These are phyloP conservation scores for Alternaria ethzedia DNA, from an alignment of 2,329 filamentous ascomycete genomes.

Conservation along the genomic window DNA sequence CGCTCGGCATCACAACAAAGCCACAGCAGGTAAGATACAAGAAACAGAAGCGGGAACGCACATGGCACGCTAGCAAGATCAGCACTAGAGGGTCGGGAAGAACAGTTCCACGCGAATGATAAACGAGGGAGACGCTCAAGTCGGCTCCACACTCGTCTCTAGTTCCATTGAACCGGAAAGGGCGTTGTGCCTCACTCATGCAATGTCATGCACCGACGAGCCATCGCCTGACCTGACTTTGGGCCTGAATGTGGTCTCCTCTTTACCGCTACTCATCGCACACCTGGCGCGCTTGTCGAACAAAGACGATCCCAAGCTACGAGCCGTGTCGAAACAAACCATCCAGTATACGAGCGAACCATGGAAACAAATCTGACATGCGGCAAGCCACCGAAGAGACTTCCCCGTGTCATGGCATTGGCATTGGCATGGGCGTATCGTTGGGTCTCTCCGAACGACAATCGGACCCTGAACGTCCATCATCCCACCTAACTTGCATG, in stretches of 20 bases:
- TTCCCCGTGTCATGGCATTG: not conserved
- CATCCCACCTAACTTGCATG: not conserved
- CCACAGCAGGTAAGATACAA: not conserved
- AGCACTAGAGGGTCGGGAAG: slow-evolving; percentile 4
- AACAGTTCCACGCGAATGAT: slow-evolving; percentile 12
- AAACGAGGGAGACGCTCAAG: not conserved
- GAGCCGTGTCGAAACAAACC: not conserved
- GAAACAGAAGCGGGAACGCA: slow-evolving; percentile 10
- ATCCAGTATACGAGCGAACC: not conserved
- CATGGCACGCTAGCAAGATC: slow-evolving; percentile 14
- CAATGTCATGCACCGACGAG: not conserved
- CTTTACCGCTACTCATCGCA: not conserved
- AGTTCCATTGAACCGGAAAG: not conserved
- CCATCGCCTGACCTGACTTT: slow-evolving; percentile 1
- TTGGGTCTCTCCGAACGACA: not conserved
- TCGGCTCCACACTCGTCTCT: not conserved
- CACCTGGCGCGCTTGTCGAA: not conserved
- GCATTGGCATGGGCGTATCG: not conserved
- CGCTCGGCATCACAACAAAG: not conserved
- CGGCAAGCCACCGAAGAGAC: not conserved
- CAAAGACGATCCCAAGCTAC: not conserved
- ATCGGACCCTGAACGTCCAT: not conserved
- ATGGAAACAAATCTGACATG: not conserved
- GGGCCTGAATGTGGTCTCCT: not conserved
- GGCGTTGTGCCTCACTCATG: slow-evolving; percentile 1